Evolutionary conservation across 768 basidiomycete genomes (phyloP), one percentile per base, ranked within the genome.

Genomic region (Mycena vulgaris): DNA sequence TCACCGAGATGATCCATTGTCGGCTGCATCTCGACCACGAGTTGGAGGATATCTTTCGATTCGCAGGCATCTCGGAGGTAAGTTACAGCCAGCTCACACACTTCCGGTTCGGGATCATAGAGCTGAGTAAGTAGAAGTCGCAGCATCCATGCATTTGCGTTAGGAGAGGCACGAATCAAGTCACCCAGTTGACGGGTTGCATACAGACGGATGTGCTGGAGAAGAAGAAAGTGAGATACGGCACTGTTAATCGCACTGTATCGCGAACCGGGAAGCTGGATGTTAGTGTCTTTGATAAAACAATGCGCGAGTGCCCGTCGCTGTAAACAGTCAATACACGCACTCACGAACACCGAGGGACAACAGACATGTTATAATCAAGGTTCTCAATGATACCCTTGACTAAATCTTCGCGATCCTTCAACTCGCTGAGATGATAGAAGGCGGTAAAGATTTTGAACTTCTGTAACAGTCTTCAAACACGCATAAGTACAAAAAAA

Each of bases 1-100:
- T 96, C 95, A 3, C 97, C 98, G 4, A 99, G 85, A 81, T 99
- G 96, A 75, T 99, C 97, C 83, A 99, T 88, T 16, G 93, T 95
- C 0, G 98, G 98, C 71, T 95, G 93, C 90, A 98, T 93, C 77
- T 94, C 92, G 3, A 99, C 97, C 4, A 99, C 95, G 59, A 94
- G 85, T 76, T 97, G 93, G 30, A 99, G 85, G 25, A 93, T 89
- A 45, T 94, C 93, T 73, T 91, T 89, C 14, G 90, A 87, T 75
- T 96, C 93, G 75, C 97, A 99, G 1, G 92, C 95, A 74, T 95
- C 94, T 77, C 98, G 93, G 8, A 99, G 86, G 76, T 92, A 94
- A 68, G 91, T 90, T 21, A 98, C 94, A 9, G 98, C 96, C 70
- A 95, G 85, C 81, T 96, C 93, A 76, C 95, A 94, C 2, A 99